phyloP scores from a whole-genome alignment of 306 rosid genomes.

The Prunus armeniaca region DNA sequence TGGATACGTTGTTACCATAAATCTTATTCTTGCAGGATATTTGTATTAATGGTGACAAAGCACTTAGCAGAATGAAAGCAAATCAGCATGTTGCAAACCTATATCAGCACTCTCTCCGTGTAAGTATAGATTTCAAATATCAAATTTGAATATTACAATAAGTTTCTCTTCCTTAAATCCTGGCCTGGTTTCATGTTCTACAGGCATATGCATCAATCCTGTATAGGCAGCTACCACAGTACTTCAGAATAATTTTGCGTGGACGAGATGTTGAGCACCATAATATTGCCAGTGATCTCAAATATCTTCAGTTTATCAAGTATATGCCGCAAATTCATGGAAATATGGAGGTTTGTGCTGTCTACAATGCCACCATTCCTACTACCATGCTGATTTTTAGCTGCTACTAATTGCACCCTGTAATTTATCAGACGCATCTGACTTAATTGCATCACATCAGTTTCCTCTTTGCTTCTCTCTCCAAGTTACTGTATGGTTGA shows the following conservation, averaged over 20 bases:
- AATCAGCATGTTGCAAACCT: constrained; percentile 65
- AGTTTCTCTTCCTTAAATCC: neutral
- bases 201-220: constrained; percentile 86
- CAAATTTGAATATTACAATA: neutral
- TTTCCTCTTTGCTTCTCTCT: neutral
- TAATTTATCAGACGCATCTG: neutral
- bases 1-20: neutral
- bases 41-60: constrained; percentile 49
- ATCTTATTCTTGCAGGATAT: constrained; percentile 59
- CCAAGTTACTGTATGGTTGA: neutral
- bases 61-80: constrained; percentile 24
- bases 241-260: constrained; percentile 65
- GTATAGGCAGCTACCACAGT: constrained; percentile 60
- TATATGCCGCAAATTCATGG: constrained; percentile 60
- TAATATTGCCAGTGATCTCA: constrained; percentile 74
- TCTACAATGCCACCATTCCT: neutral
- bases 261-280: constrained; percentile 63
- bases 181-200: constrained; percentile 24
- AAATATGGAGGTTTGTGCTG: constrained; percentile 46
- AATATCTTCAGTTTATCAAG: constrained; percentile 49
- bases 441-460: neutral
- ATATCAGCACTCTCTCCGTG: constrained; percentile 69
- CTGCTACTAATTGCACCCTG: neutral
- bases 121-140: constrained; percentile 38
- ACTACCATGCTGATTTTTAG: constrained; percentile 3